These are phyloP conservation scores for Kwoniella shivajii DNA, from an alignment of 1,284 basidiomycete species.

Conservation along the genomic window DNA sequence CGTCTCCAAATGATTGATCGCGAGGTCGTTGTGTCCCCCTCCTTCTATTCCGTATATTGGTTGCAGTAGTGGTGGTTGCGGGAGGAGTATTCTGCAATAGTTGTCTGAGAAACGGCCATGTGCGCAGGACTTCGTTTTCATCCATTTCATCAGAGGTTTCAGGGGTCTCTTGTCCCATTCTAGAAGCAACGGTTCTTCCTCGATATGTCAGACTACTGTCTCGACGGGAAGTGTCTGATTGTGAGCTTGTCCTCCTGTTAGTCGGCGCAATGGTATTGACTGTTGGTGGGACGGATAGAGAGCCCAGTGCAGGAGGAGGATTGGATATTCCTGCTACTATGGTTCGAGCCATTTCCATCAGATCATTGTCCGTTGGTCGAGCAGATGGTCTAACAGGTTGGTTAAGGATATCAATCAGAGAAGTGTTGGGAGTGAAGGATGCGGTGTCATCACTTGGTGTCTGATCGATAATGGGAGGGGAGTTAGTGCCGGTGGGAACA, in stretches of 20 bases:
- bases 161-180: conserved; percentile 8
- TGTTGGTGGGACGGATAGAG: neutral
- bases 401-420: neutral
- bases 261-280: neutral
- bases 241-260: neutral
- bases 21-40: neutral
- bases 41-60: neutral
- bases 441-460: neutral
- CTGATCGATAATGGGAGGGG: no score
- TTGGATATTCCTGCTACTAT: neutral
- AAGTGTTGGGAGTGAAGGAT: neutral
- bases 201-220: conserved; percentile 14
- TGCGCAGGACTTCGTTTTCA: neutral
- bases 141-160: neutral
- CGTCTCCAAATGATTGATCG: neutral
- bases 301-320: neutral
- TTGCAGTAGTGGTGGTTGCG: neutral
- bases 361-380: neutral
- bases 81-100: neutral
- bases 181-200: conserved; percentile 10
- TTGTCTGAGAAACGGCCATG: conserved; percentile 8
- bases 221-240: neutral
- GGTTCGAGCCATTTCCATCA: conserved; percentile 8
- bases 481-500: neutral
- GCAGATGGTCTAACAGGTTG: conserved; percentile 1